These are phyloP conservation scores for Acer yangbiense DNA, from an alignment of 345 rosid genomes.

Conservation along the genomic window DNA sequence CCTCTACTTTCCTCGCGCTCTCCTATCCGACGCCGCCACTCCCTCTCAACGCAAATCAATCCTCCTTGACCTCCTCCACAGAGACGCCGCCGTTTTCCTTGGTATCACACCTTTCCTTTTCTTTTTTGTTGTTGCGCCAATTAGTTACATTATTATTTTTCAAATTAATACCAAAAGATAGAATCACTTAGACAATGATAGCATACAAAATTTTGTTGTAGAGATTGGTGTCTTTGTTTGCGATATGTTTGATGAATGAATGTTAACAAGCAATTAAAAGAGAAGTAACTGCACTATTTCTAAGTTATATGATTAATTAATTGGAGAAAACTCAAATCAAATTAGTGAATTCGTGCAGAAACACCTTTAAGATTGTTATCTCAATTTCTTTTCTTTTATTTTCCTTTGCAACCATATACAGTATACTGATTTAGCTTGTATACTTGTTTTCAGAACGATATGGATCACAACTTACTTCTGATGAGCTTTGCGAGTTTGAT, in stretches of 20 bases:
- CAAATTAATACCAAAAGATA: too few relatives aligned
- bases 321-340: not conserved
- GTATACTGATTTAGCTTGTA: not conserved
- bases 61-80: constrained; percentile 82
- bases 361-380: not conserved
- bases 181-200: too few relatives aligned
- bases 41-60: constrained; percentile 78
- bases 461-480: constrained; percentile 57
- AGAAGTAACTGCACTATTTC: not conserved
- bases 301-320: not conserved
- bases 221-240: not conserved
- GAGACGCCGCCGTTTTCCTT: constrained; percentile 83
- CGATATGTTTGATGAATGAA: not conserved
- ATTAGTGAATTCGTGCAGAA: not conserved
- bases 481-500: constrained; percentile 76
- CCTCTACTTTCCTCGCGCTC: constrained; percentile 89
- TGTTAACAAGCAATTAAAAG: not conserved
- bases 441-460: constrained; percentile 62
- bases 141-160: too few relatives aligned
- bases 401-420: not conserved
- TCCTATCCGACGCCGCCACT: constrained; percentile 46
- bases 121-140: not conserved
- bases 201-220: not conserved
- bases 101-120: constrained; percentile 35
- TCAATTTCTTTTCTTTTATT: not conserved